Evolutionary conservation across 225 moss, liverwort and hornwort species (phyloP).

Genomic region (Thuidium tamariscinum): DNA sequence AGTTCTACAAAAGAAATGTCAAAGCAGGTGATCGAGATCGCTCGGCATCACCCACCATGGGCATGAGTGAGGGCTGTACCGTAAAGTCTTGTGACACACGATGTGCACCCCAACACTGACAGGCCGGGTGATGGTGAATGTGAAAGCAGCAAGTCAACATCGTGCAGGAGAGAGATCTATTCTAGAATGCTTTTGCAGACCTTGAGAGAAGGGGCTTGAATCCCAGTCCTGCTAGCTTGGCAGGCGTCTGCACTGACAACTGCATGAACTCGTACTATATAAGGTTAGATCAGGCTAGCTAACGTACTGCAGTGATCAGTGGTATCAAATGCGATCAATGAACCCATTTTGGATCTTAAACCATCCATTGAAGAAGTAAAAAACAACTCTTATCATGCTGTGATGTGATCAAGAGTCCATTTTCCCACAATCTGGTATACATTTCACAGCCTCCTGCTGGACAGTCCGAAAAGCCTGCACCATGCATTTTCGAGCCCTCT

Average conservation of each 20-base stretch:
- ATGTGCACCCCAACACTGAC: not conserved
- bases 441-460: too few relatives aligned
- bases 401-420: too few relatives aligned
- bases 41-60: not conserved
- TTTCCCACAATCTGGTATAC: too few relatives aligned
- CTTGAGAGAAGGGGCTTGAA: not conserved
- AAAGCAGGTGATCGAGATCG: too few relatives aligned
- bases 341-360: too few relatives aligned
- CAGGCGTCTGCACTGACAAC: not conserved
- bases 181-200: not conserved
- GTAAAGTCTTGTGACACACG: not conserved
- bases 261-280: not conserved
- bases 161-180: not conserved
- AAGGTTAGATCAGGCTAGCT: too few relatives aligned
- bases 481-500: too few relatives aligned
- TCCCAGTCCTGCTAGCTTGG: not conserved
- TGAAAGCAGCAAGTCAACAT: conserved; percentile 1
- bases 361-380: too few relatives aligned
- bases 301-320: not conserved
- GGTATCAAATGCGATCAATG: not conserved
- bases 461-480: too few relatives aligned
- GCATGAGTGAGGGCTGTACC: not conserved
- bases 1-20: not conserved
- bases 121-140: not conserved
- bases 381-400: too few relatives aligned